Conservation (phyloP, 2,329 filamentous ascomycete species). For the Colletotrichum salicis region DNA sequence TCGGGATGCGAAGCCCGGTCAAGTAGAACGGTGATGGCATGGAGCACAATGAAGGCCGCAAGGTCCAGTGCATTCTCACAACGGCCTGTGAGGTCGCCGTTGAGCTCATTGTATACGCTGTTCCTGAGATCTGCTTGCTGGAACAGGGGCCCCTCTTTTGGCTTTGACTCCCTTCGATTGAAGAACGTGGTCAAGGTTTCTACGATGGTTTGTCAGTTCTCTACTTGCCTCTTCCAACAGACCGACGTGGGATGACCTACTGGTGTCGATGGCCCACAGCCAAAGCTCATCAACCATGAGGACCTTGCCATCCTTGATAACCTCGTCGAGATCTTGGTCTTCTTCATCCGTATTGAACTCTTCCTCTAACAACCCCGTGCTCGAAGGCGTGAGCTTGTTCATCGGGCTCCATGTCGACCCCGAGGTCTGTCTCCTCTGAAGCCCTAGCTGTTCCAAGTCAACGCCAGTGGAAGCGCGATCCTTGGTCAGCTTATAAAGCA, state of each 20-base stretch:
- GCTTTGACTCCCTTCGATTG: conserved; percentile 63
- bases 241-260: conserved; percentile 46
- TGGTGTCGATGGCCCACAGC: conserved; percentile 67
- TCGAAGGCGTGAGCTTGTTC: conserved; percentile 25
- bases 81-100: conserved; percentile 70
- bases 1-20: conserved; percentile 70
- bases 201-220: conserved; percentile 38
- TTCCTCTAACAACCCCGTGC: conserved; percentile 32
- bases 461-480: conserved; percentile 45
- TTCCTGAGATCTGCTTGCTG: conserved; percentile 71
- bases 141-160: conserved; percentile 64
- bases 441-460: conserved; percentile 35
- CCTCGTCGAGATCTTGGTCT: conserved; percentile 47
- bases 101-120: conserved; percentile 73
- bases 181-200: conserved; percentile 66
- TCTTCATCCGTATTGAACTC: conserved; percentile 43
- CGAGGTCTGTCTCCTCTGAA: conserved; percentile 29
- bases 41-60: conserved; percentile 69
- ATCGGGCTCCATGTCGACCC: conserved; percentile 24
- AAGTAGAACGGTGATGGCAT: conserved; percentile 70
- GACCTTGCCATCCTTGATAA: conserved; percentile 64
- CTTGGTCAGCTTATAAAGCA: conserved; percentile 74
- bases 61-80: conserved; percentile 72
- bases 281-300: conserved; percentile 76
- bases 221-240: neutral